Base-by-base conservation (phyloP, 306 rosid species). In the Malus orientalis region DNA sequence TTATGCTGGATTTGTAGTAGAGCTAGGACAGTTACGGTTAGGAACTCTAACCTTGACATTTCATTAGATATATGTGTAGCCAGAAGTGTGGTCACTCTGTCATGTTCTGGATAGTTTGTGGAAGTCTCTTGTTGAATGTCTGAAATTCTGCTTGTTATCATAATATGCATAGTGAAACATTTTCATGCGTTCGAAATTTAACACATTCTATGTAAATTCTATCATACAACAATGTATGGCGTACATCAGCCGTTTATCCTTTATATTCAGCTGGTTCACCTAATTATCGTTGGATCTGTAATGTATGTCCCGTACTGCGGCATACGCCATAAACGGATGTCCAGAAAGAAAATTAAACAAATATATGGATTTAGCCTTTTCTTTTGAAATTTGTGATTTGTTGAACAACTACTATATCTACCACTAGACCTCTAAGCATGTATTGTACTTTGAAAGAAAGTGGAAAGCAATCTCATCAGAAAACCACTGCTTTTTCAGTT, bases 1-100 rank as follows among this genome's bases (percentile, higher is more conserved):
- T 70, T 78, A 47, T 76, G 71, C 76, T 78, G 66, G 78, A 64
- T 76, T 71, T 83, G 79, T 74, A 75, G 70, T 77, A 40, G 22
- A 25, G 8, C 8, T 57, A 57, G 61, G 54, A 47, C 54, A 7
- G 6, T 49, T 2, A 49, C 8, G 20, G 54, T 79, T 73, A 64
- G 58, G 71, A 84, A 67, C 60, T 82, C 85, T 82, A 79, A 70
- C 83, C 83, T 22, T 71, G 79, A 55, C 74, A 73, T 79, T 73
- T 79, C 75, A 76, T 74, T 84, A 71, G 61, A 38, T 67, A 67
- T 67, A 62, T 78, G 73, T 81, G 70, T 65, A 2, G 69, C 67
- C 67, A 77, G 33, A 69, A 67, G 70, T 76, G 71, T 18, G 73
- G 76, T 82, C 71, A 4, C 8, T 49, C 64, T 49, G 16, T 33